These are phyloP conservation scores for Saccharomycopsis amapae DNA, from an alignment of 805 yeast genomes.

Conservation along the genomic window DNA sequence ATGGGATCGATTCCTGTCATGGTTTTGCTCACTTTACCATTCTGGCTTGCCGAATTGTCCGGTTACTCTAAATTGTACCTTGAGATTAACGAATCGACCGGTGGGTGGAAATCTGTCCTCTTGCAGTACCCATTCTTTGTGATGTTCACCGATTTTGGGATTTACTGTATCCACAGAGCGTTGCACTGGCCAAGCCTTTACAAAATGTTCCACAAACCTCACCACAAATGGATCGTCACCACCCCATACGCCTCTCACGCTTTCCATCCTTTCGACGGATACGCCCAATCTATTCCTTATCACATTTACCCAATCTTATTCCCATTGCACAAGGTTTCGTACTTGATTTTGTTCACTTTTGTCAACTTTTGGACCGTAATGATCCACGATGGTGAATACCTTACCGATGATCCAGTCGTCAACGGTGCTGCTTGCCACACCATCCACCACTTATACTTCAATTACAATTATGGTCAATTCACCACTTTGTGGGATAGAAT, in stretches of 20 bases:
- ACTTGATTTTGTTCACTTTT: conserved; percentile 74
- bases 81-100: conserved; percentile 51
- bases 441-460: conserved; percentile 92
- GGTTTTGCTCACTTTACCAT: conserved; percentile 84
- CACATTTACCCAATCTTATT: conserved; percentile 86
- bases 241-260: conserved; percentile 98
- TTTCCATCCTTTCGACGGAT: conserved; percentile 97
- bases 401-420: conserved; percentile 87
- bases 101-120: conserved; percentile 59
- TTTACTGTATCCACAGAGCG: conserved; percentile 86
- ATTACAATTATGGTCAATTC: conserved; percentile 97
- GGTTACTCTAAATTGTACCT: conserved; percentile 80
- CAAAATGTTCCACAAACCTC: conserved; percentile 88
- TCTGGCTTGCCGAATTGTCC: conserved; percentile 76
- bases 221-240: conserved; percentile 98
- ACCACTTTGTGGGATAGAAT: conserved; percentile 97
- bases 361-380: conserved; percentile 98
- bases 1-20: conserved; percentile 77
- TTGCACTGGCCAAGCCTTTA: conserved; percentile 90
- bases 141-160: conserved; percentile 89
- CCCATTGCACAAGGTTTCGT: conserved; percentile 85
- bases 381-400: conserved; percentile 96
- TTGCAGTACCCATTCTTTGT: conserved; percentile 72
- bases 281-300: conserved; percentile 86
- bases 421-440: conserved; percentile 99